phyloP scores from a whole-genome alignment of 2,329 filamentous ascomycete species.

The Elsinoe perseae region DNA sequence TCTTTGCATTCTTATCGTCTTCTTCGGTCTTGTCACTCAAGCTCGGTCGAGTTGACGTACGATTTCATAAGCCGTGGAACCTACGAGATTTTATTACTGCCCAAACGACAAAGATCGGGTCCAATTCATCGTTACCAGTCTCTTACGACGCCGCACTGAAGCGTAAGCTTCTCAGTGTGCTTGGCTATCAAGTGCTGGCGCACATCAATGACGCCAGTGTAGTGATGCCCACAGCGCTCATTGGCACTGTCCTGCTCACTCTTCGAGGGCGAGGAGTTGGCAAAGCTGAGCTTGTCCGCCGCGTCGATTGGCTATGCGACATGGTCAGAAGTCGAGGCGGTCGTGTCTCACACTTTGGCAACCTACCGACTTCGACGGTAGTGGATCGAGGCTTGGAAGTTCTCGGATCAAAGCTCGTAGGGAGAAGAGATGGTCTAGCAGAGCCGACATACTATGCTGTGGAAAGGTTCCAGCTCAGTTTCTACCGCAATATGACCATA shows the following conservation, averaged over 20 bases:
- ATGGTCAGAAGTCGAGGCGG: constrained; percentile 80
- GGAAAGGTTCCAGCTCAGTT: constrained; percentile 89
- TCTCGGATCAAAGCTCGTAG: constrained; percentile 80
- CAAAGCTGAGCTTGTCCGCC: constrained; percentile 71
- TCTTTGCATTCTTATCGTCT: constrained; percentile 79
- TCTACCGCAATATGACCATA: constrained; percentile 99
- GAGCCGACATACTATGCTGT: constrained; percentile 94
- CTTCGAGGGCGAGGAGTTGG: constrained; percentile 87
- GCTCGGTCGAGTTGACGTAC: constrained; percentile 84
- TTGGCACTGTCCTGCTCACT: constrained; percentile 87
- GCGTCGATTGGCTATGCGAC: constrained; percentile 82
- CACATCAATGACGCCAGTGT: constrained; percentile 96
- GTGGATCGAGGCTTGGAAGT: constrained; percentile 87
- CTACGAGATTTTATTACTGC: constrained; percentile 71
- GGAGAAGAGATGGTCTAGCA: constrained; percentile 66
- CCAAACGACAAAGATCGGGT: constrained; percentile 54
- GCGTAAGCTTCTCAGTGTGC: constrained; percentile 67
- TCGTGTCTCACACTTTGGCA: constrained; percentile 86
- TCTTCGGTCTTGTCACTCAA: constrained; percentile 84
- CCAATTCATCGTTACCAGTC: constrained; percentile 29
- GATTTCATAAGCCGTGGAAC: constrained; percentile 96
- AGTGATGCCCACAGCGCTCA: constrained; percentile 94
- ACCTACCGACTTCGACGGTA: constrained; percentile 68
- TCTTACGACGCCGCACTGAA: constrained; percentile 43
- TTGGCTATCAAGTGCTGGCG: constrained; percentile 85